Evolutionary conservation across 1,284 basidiomycete genomes (phyloP), one percentile per base, ranked within the genome.

Genomic region (Mycosarcoma mackinlayi): DNA sequence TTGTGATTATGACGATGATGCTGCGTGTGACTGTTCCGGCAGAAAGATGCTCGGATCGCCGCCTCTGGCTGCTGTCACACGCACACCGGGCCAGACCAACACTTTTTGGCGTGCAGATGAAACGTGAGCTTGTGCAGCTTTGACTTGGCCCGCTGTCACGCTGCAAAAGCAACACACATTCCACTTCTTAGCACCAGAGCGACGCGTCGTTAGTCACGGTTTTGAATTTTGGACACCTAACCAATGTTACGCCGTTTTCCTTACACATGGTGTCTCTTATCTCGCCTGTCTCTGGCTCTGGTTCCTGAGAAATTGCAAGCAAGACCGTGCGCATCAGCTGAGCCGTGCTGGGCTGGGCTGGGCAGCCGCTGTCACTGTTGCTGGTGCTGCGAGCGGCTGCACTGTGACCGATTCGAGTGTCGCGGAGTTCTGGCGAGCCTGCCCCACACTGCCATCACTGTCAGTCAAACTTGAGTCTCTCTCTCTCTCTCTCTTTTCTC

Each of bases 391-490:
- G 21, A 39, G 31, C 6, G 13, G 31, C 48, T 57, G 46, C 46
- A 49, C 46, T 14, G 47, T 51, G 48, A 58, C 48, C 40, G 48
- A n/a, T n/a, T n/a, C 39, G 4, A 40, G 21, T 40, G n/a, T n/a
- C n/a, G n/a, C n/a, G n/a, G n/a, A n/a, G n/a, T n/a, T n/a, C n/a
- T 19, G 16, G 34, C 23, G 23, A 14, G 14, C 16, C 39, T n/a
- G 39, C 39, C 31, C 45, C 45, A 35, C 34, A 21, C 18, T 31
- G n/a, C n/a, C n/a, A n/a, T n/a, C n/a, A n/a, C 41, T 30, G 27
- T n/a, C 18, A 42, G 25, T 24, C 13, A 40, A 24, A 24, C 19
- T 40, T 24, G 9, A 14, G 19, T 27, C 21, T 8, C 25, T 18
- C 23, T 28, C 30, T 4, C n/a, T 10, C 19, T 6, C 25, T 5